Evolutionary conservation across 1,284 basidiomycete genomes (phyloP), one percentile per base, ranked within the genome.

Genomic region (Pascua sp.): DNA sequence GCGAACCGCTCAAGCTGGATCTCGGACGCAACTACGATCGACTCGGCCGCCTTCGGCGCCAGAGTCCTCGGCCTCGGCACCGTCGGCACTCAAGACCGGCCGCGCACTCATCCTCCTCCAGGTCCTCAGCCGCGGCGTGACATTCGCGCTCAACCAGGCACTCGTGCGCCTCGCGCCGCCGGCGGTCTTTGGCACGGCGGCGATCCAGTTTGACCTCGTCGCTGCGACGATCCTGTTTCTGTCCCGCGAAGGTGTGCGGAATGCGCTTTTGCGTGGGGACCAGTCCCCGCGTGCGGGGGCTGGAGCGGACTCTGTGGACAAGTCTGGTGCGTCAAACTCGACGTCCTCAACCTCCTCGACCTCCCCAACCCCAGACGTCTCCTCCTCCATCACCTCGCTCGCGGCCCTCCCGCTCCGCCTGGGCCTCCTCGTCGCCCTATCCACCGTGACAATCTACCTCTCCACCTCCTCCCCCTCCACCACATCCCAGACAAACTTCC

Each of bases 201-300:
- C 88, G 4, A 87, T 93, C 55, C 90, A 91, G 67, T 89, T 93
- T 73, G 91, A 93, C 68, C 82, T 89, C 39, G 76, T 98, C 36
- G 83, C 91, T 41, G 90, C 88, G 61, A 92, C 91, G 12, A 89
- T 96, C 66, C 82, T 98, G 42, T 96, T 98, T 72, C 81, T 98
- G 8, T 88, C 89, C 37, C 82, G 95, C 11, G 96, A 98, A 74
- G 94, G 93, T 5, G 84, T 98, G 11, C 83, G 93, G 41, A 90
- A 88, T 72, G 86, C 89, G 8, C 81, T 95, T 2, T 80, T 94
- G 11, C 65, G 72, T 12, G 32, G 53, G 11, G 38, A 55, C 36
- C 11, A 44, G 17, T 17, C 18, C 17, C 15, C 12, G n/a, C n/a
- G n/a, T n/a, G n/a, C n/a, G n/a, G n/a, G n/a, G 11, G n/a, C 11